Evolutionary conservation across 495 filamentous ascomycete genomes (phyloP), one percentile per base, ranked within the genome.

Genomic region (Astrocystis sublimbata): DNA sequence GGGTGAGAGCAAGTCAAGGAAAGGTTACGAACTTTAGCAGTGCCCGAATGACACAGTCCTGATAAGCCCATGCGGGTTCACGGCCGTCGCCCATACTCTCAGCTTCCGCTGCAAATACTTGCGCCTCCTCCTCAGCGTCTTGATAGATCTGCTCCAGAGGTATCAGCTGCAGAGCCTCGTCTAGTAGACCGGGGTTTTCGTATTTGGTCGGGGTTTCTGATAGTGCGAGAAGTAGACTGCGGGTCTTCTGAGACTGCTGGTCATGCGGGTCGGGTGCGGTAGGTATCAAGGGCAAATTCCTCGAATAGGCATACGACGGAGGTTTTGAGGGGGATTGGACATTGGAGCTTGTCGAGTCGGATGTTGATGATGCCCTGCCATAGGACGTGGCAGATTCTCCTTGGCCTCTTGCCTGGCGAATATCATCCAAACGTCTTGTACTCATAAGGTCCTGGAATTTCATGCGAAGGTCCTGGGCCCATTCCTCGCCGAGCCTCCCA

Each of bases 61-160:
- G 96, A 69, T 97, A 97, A 13, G 92, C 93, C 96, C 96, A 99
- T 83, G 94, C 91, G 15, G 93, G 85, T 68, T 88, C 90, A 59
- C 83, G 81, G 23, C 85, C 85, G 50, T 88, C 84, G 2, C 89
- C 90, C 70, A 96, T 83, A 65, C 90, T 93, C 67, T 88, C 89
- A 9, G 94, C 93, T 71, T 93, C 85, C 1, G 92, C 94, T 66
- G 89, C 85, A 60, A 96, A 77, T 40, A 97, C 87, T 66, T 97
- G 89, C 56, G 83, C 86, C 71, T 98, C 93, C 67, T 98, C 92
- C 70, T 98, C 92, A 38, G 94, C 94, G 69, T 97, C 92, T 49
- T 88, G 83, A 73, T 98, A 97, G 68, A 99, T 88, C 64, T 88
- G 86, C 67, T 97, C 91, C n/a, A 98, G 75, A 0, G 96, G 96